These are phyloP conservation scores for Nicotiana noctiflora DNA, from an alignment of 257 asterid species.

Conservation along the genomic window DNA sequence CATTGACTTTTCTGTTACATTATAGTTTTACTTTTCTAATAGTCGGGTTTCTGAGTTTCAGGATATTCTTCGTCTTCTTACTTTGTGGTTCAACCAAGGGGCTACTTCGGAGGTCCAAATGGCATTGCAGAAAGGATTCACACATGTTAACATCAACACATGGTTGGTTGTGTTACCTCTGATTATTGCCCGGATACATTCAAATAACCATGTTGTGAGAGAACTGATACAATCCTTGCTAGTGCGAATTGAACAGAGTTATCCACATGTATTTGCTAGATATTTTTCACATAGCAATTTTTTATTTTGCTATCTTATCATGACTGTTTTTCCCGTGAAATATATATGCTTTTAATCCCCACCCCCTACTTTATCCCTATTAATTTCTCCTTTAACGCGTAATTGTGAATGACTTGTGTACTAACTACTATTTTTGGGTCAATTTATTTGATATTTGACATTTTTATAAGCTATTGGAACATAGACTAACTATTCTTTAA, in stretches of 20 bases:
- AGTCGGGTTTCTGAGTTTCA: constrained; percentile 24
- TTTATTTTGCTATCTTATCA: neutral
- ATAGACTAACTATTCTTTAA: neutral
- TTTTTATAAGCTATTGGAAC: neutral
- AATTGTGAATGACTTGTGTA: neutral
- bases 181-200: constrained; percentile 99
- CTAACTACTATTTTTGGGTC: neutral
- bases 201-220: constrained; percentile 87
- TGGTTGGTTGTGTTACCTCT: constrained; percentile 99
- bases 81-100: constrained; percentile 99
- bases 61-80: constrained; percentile 98
- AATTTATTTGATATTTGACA: neutral
- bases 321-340: neutral
- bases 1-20: neutral
- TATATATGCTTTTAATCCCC: neutral
- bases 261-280: constrained; percentile 72
- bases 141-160: constrained; percentile 91
- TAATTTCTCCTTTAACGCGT: neutral
- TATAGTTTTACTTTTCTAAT: neutral
- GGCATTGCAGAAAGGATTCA: constrained; percentile 92
- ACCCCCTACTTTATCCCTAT: neutral
- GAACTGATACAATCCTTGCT: constrained; percentile 89
- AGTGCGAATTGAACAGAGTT: constrained; percentile 93
- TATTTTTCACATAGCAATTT: neutral
- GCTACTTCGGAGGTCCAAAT: constrained; percentile 91